A percentile compares a stretch with the other conserved stretches of the same genome.
Conservation (phyloP, 495 filamentous ascomycete genomes). For the Oidiodendron maius region DNA sequence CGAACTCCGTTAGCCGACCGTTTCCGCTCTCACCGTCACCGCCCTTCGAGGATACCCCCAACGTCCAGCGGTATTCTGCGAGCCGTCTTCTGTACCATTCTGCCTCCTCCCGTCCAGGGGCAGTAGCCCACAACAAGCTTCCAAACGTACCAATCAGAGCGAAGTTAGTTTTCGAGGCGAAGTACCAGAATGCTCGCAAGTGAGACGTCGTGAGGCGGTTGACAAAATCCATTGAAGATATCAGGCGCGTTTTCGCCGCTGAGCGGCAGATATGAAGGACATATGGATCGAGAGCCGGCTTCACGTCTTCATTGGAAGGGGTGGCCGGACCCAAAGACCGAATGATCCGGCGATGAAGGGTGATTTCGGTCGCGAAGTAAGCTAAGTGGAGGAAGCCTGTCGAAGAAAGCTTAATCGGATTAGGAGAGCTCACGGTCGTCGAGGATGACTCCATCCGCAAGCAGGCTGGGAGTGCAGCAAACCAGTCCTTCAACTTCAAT, state of each 20-base stretch:
- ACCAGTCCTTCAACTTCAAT: constrained; percentile 79
- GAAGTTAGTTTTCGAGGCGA: constrained; percentile 74
- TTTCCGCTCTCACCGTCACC: constrained; percentile 27
- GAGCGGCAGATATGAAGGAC: constrained; percentile 92
- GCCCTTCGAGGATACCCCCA: constrained; percentile 76
- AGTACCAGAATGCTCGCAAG: constrained; percentile 74
- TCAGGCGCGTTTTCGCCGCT: constrained; percentile 74
- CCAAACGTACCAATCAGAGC: constrained; percentile 79
- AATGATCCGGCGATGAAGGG: constrained; percentile 75
- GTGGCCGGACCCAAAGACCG: constrained; percentile 54
- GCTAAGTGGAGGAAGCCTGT: constrained; percentile 75
- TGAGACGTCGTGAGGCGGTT: constrained; percentile 67
- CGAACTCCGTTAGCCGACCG: constrained; percentile 62
- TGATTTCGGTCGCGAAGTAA: constrained; percentile 81
- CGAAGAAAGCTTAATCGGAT: constrained; percentile 44
- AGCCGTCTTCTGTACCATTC: constrained; percentile 89
- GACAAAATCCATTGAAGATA: constrained; percentile 74
- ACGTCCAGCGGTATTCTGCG: constrained; percentile 89
- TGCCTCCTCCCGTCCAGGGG: constrained; percentile 80
- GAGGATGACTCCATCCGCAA: constrained; percentile 59
- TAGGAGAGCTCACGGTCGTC: constrained; percentile 21
- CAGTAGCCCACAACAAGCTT: constrained; percentile 76
- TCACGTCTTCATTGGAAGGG: constrained; percentile 8
- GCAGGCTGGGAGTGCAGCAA: constrained; percentile 54
- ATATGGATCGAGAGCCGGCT: constrained; percentile 50